Conservation (phyloP, 2,329 filamentous ascomycete genomes). For the Hansfordia pulvinata region DNA sequence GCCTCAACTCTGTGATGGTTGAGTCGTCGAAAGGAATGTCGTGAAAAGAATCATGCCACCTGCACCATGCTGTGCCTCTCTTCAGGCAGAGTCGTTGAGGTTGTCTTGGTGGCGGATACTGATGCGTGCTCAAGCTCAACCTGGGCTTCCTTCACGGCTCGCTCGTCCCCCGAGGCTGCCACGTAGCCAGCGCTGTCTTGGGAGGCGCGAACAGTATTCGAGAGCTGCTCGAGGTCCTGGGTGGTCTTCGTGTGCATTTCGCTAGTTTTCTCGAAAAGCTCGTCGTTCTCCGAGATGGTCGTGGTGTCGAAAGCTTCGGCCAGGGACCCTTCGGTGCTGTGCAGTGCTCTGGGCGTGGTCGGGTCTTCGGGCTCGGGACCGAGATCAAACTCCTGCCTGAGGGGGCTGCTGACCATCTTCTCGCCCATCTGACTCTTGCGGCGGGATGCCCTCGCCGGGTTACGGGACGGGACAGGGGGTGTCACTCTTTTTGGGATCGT, state of each 20-base stretch:
- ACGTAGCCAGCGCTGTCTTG: constrained; percentile 1
- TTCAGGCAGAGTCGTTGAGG: too few relatives aligned
- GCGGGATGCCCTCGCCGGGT: constrained; percentile 49
- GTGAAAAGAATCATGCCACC: too few relatives aligned
- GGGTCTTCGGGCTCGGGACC: constrained; percentile 8
- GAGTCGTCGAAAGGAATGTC: too few relatives aligned
- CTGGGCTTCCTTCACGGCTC: too few relatives aligned
- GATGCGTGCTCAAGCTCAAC: too few relatives aligned
- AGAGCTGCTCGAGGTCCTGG: constrained; percentile 2
- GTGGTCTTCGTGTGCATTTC: neutral
- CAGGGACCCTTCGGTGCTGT: constrained; percentile 2
- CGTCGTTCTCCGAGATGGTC: constrained; percentile 1
- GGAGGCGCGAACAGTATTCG: constrained; percentile 4
- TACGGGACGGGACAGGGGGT: constrained; percentile 66
- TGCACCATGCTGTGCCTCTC: too few relatives aligned
- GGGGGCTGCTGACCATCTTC: constrained; percentile 37
- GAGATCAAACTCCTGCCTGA: constrained; percentile 31
- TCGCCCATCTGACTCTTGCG: constrained; percentile 47
- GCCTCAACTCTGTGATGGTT: too few relatives aligned
- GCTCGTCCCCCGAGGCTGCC: too few relatives aligned
- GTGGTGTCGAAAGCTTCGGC: constrained; percentile 1
- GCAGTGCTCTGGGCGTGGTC: constrained; percentile 11
- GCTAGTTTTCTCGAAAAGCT: too few relatives aligned
- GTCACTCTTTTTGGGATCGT: constrained; percentile 71
- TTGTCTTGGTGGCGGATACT: too few relatives aligned